Conservation (phyloP, 257 asterid genomes). For the Sherardia arvensis region DNA sequence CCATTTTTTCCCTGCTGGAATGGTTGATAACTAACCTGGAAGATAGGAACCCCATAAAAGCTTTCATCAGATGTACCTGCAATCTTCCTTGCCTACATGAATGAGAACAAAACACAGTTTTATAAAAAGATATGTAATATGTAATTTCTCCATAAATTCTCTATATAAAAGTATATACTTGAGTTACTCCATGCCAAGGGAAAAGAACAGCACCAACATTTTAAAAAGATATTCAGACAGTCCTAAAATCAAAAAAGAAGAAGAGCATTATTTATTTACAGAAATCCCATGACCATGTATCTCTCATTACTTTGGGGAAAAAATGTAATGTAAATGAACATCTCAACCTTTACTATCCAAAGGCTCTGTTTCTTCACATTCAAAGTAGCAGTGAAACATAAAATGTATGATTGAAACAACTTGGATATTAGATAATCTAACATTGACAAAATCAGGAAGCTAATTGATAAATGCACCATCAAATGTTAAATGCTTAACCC, state of each 20-base stretch:
- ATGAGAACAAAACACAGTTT: constrained; percentile 5
- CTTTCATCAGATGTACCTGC: constrained; percentile 46
- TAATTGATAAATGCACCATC: not conserved
- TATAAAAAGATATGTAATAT: not conserved
- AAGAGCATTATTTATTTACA: not conserved
- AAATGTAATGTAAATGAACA: not conserved
- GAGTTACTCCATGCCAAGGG: not conserved
- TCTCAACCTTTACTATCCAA: not conserved
- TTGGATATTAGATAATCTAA: not conserved
- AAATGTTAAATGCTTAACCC: not conserved
- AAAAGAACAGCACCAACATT: not conserved
- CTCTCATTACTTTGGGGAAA: not conserved
- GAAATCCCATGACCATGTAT: not conserved
- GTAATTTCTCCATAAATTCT: not conserved
- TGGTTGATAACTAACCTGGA: constrained; percentile 57
- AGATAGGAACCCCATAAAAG: constrained; percentile 86
- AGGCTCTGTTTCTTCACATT: too few species aligned
- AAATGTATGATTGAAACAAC: not conserved
- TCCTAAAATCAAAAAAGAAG: not conserved
- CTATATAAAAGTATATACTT: not conserved
- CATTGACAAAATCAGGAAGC: not conserved
- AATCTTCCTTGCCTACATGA: constrained; percentile 47
- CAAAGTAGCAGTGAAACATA: not conserved
- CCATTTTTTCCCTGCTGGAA: not conserved
- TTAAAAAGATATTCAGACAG: not conserved